Base-by-base conservation (phyloP, 306 rosid species). In the Potentilla sterilis region DNA sequence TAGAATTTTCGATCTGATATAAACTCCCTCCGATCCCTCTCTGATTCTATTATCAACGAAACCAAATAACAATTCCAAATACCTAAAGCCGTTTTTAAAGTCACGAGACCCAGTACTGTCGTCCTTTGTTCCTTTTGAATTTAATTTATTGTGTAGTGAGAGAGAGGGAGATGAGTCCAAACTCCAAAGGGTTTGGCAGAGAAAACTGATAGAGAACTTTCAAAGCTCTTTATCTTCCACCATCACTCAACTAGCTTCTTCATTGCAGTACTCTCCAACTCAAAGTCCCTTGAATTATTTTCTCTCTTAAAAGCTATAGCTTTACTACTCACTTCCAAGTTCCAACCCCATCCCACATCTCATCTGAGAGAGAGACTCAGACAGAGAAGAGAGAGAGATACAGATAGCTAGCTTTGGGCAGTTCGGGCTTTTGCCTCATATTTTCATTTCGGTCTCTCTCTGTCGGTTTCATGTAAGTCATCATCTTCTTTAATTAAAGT, bases 191-290 rank as follows among this genome's bases (percentile, higher is more conserved):
- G 84, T 57, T 89, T 90, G 98, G 95, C 98, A 93, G 97, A 90
- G 58, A 82, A 82, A 92, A 95, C 99, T 90, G 97, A 95, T 92
- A 89, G 99, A 90, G 91, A 92, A 92, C 96, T 92, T 92, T 95
- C 96, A 95, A 92, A 88, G 87, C 97, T 90, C 98, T 84, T 88
- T 92, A 84, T 92, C 93, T 89, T 89, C 88, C 82, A 88, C 93
- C 95, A 85, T 89, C 87, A 87, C 93, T 95, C 93, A 86, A 87
- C 93, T 83, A 90, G 89, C 89, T 86, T 83, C 82, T 82, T 85
- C 69, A 89, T 86, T 84, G 92, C 97, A 86, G 96, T 65, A 65
- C 47, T 94, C 87, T 76, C 88, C 90, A 91, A 94, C 97, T 91
- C 83, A 77, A 89, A 90, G 92, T 91, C 86, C 12, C 59, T 70